Base-by-base conservation (phyloP, 371 early-diverging fungal genomes). In the Mortierella sp. region DNA sequence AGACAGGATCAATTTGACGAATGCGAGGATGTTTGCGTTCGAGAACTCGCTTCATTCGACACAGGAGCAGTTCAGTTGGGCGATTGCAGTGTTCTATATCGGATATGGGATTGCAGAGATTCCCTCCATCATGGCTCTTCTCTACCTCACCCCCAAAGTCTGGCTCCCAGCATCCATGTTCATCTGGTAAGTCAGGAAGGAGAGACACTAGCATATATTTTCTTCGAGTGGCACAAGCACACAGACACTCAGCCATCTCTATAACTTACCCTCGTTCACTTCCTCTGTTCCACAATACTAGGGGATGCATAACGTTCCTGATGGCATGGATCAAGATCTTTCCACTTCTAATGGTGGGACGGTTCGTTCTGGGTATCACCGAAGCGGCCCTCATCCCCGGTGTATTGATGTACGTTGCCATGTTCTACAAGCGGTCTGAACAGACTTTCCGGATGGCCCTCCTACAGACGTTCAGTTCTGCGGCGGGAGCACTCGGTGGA, bases 101-200 rank as follows among this genome's bases (percentile, higher is more conserved):
- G 81, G 84, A 5, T 88, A 74, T 44, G 88, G 84, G 7, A 54
- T 88, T 3, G 84, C 88, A 16, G 88, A 84, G 44, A 74, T 88
- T 0, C 82, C 88, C 0, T 88, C 80, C 48, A 88, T 82, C 70
- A 70, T 82, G 16, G 80, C 78, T 1, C 29, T 88, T 27, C 75
- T 81, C 3, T 76, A 81, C 44, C 51, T 78, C 63, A 78, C 81
- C 3, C 85, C 85, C 0, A 84, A 77, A 68, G 71, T 78, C 60
- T 84, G 85, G 81, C 74, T 84, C 16, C 85, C 79, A 21, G 70
- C 75, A 3, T 81, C 81, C 27, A 84, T 84, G 81, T 81, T 81
- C 56, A 70, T 41, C 5, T 84, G 85, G 85, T 84, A 81, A 43
- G 18, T 32, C 6, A 46, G 12, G 14, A 46, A 3, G 48, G 48